Evolutionary conservation across 2,329 filamentous ascomycete species (phyloP).

Genomic region (Alternaria arbusti): DNA sequence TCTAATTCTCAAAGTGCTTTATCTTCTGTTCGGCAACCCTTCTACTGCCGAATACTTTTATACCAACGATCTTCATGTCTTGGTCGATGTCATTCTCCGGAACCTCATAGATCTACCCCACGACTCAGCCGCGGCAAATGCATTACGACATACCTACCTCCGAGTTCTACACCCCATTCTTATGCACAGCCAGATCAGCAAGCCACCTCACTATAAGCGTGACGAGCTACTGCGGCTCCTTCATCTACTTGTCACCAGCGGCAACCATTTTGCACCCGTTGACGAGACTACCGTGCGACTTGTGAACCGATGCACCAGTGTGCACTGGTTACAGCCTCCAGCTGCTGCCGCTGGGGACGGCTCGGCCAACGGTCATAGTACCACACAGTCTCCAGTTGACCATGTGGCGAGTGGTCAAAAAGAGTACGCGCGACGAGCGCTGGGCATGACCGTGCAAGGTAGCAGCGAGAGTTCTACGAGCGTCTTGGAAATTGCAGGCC

Average conservation of each 20-base stretch:
- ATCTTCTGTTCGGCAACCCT: constrained; percentile 90
- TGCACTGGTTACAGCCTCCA: constrained; percentile 66
- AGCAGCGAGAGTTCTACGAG: constrained; percentile 48
- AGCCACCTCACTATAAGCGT: constrained; percentile 89
- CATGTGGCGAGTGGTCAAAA: constrained; percentile 40
- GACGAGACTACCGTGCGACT: constrained; percentile 81
- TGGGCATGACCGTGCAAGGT: constrained; percentile 48
- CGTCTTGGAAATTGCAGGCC: constrained; percentile 48
- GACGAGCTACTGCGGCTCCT: constrained; percentile 82
- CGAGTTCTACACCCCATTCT: constrained; percentile 90
- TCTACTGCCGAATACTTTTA: constrained; percentile 98
- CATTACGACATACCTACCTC: constrained; percentile 89
- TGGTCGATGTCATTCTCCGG: constrained; percentile 93
- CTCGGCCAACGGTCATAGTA: constrained; percentile 30
- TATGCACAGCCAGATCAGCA: constrained; percentile 86
- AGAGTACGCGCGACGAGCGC: constrained; percentile 45
- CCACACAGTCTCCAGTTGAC: constrained; percentile 32
- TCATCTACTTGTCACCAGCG: constrained; percentile 68
- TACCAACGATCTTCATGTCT: constrained; percentile 92
- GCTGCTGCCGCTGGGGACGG: constrained; percentile 4
- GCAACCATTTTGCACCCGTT: constrained; percentile 77
- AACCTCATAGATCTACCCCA: constrained; percentile 95
- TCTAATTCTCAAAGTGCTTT: constrained; percentile 94
- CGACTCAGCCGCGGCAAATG: constrained; percentile 62
- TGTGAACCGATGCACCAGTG: constrained; percentile 75